These are phyloP conservation scores for Cyberlindnera petersonii DNA, from an alignment of 805 yeast genomes.

Conservation along the genomic window DNA sequence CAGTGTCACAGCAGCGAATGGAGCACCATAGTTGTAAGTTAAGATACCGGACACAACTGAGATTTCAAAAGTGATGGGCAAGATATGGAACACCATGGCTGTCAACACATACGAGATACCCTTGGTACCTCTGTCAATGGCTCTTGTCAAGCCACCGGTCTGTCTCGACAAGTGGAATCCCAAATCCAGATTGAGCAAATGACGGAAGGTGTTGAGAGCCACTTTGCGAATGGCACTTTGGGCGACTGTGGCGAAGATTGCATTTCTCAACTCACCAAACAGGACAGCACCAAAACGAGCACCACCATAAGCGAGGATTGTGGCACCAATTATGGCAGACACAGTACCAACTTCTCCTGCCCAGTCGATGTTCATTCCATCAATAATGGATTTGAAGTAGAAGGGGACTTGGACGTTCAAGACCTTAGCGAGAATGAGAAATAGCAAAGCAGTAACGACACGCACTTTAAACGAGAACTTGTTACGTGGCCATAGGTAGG, in stretches of 20 bases:
- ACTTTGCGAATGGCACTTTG: constrained; percentile 90
- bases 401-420: constrained; percentile 95
- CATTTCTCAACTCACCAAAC: constrained; percentile 92
- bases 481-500: constrained; percentile 79
- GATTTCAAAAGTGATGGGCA: constrained; percentile 90
- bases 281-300: constrained; percentile 93
- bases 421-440: constrained; percentile 76
- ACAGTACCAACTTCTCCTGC: constrained; percentile 55
- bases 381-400: constrained; percentile 83
- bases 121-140: constrained; percentile 96
- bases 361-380: constrained; percentile 93
- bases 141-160: constrained; percentile 94
- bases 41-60: constrained; percentile 89
- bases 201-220: constrained; percentile 82
- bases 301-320: constrained; percentile 83
- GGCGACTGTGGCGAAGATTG: constrained; percentile 92
- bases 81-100: constrained; percentile 96
- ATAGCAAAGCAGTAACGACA: constrained; percentile 68
- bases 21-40: constrained; percentile 85
- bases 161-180: constrained; percentile 88
- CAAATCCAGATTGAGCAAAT: constrained; percentile 76
- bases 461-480: constrained; percentile 63
- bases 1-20: constrained; percentile 86
- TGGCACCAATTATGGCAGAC: constrained; percentile 61
- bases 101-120: constrained; percentile 91